Evolutionary conservation across 2,329 filamentous ascomycete genomes (phyloP).

Genomic region (Aureobasidium sp.): DNA sequence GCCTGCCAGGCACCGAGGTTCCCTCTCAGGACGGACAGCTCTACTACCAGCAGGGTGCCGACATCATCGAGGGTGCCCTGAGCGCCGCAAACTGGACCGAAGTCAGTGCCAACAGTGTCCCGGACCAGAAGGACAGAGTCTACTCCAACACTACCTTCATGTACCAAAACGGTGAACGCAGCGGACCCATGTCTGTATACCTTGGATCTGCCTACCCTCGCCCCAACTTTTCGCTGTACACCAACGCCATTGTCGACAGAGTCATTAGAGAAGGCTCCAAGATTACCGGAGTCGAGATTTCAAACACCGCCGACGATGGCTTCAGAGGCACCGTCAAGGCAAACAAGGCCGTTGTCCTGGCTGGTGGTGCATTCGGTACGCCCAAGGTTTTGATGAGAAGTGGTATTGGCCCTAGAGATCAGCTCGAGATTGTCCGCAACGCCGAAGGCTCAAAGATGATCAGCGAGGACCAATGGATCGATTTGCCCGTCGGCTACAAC

Average conservation of each 20-base stretch:
- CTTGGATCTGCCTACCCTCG: conserved; percentile 40
- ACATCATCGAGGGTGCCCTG: conserved; percentile 39
- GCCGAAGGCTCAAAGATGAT: conserved; percentile 9
- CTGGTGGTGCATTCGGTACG: conserved; percentile 14
- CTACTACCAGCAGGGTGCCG: conserved; percentile 10
- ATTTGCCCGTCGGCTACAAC: conserved; percentile 14
- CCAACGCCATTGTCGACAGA: conserved; percentile 37
- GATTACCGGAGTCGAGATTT: conserved; percentile 36
- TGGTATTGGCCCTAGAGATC: conserved; percentile 12
- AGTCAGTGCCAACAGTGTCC: conserved; percentile 41
- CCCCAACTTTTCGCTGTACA: conserved; percentile 41
- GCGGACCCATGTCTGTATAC: conserved; percentile 45
- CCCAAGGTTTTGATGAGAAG: conserved; percentile 12
- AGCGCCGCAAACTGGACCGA: conserved; percentile 42
- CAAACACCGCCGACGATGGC: background rate
- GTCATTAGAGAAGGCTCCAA: conserved; percentile 36
- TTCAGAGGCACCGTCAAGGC: conserved; percentile 4
- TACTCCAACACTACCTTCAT: conserved; percentile 46
- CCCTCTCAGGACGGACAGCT: conserved; percentile 29
- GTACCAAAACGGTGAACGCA: conserved; percentile 44
- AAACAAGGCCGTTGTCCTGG: conserved; percentile 8
- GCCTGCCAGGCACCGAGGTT: conserved; percentile 36
- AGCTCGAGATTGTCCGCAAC: conserved; percentile 9
- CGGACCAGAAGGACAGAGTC: conserved; percentile 41
- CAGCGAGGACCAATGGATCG: conserved; percentile 14